Conservation (phyloP, 306 rosid genomes). For the Alnus rubra region DNA sequence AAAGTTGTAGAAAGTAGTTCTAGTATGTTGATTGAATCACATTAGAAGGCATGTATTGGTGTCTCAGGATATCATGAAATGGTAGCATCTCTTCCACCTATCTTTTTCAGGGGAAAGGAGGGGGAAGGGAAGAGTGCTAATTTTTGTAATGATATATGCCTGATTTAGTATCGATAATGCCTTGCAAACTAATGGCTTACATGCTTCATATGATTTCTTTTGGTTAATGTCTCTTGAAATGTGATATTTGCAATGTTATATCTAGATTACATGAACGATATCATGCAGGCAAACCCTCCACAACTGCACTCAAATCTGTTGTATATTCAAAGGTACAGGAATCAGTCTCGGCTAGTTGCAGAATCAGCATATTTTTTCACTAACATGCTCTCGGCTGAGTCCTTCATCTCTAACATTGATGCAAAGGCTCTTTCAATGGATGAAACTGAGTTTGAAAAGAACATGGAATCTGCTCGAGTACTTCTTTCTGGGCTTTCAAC, state of each 20-base stretch:
- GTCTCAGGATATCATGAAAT: background rate
- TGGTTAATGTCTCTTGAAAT: conserved; percentile 17
- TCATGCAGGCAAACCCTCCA: conserved; percentile 94
- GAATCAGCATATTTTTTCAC: conserved; percentile 95
- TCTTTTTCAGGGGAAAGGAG: background rate
- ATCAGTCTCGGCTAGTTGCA: conserved; percentile 70
- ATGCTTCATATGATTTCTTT: background rate
- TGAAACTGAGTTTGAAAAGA: conserved; percentile 79
- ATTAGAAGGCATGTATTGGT: background rate
- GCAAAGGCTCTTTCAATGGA: conserved; percentile 94
- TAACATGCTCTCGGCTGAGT: conserved; percentile 89
- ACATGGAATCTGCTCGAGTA: conserved; percentile 88
- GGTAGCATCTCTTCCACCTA: background rate
- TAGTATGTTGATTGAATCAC: background rate
- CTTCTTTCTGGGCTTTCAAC: conserved; percentile 77
- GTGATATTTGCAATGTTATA: conserved; percentile 1
- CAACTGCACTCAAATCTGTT: conserved; percentile 87
- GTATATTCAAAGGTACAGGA: conserved; percentile 91
- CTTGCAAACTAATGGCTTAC: background rate
- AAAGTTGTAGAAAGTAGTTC: background rate
- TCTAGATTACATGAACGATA: conserved; percentile 24
- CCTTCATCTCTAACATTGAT: conserved; percentile 87
- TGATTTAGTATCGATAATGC: background rate
- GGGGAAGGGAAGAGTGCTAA: background rate
- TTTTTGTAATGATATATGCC: background rate